Evolutionary conservation across 2,329 filamentous ascomycete genomes (phyloP).

Genomic region (Alternaria incomplexa): DNA sequence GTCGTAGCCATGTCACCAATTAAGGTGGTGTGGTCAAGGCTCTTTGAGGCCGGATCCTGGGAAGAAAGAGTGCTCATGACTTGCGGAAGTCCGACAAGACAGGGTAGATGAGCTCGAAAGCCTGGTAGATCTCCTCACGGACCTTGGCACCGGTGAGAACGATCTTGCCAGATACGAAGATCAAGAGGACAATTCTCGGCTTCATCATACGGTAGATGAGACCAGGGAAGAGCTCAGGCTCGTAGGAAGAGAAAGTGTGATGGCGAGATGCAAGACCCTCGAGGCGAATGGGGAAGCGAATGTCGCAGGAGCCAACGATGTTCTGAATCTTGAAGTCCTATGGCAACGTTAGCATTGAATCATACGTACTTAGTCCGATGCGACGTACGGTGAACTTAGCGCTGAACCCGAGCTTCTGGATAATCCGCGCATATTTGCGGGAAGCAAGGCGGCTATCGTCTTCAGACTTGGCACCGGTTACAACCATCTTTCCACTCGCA

Average conservation of each 20-base stretch:
- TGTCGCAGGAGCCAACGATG: conserved; percentile 97
- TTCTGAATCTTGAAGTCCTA: conserved; percentile 94
- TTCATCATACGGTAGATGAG: conserved; percentile 99
- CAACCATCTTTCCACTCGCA: conserved; percentile 98
- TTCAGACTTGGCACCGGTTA: conserved; percentile 96
- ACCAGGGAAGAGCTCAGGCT: conserved; percentile 97
- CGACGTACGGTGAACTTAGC: conserved; percentile 81
- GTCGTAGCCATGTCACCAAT: conserved; percentile 8
- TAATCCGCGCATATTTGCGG: conserved; percentile 97
- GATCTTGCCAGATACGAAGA: conserved; percentile 98
- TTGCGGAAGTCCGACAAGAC: conserved; percentile 65
- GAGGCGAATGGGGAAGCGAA: conserved; percentile 98
- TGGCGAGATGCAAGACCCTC: conserved; percentile 95
- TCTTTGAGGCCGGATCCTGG: conserved; percentile 2
- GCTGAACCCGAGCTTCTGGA: conserved; percentile 99
- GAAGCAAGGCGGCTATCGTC: conserved; percentile 97
- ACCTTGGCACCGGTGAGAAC: conserved; percentile 97
- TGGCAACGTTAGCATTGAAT: conserved; percentile 21
- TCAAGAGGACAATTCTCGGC: conserved; percentile 96
- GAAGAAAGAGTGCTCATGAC: conserved; percentile 52
- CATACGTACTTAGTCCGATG: conserved; percentile 16
- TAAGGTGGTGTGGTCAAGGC: conserved; percentile 9
- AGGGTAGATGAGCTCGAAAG: conserved; percentile 47
- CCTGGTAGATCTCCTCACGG: conserved; percentile 81
- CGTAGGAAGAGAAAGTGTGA: conserved; percentile 95